Conservation (phyloP, 2,329 filamentous ascomycete species). For the Claviceps humidiphila region DNA sequence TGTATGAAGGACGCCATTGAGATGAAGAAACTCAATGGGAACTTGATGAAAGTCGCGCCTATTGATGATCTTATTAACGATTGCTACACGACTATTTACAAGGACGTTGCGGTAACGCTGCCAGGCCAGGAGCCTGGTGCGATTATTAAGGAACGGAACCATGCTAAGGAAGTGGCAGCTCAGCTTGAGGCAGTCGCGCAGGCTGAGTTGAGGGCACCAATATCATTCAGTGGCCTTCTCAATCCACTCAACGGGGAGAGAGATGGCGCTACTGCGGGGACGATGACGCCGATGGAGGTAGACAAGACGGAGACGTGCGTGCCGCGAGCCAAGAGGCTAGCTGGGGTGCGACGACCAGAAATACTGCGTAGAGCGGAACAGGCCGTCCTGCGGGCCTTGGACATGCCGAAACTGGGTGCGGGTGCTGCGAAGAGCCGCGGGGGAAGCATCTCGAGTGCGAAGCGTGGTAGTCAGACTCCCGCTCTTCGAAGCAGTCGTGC, state of each 20-base stretch:
- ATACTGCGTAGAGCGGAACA: constrained; percentile 50
- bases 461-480: constrained; percentile 28
- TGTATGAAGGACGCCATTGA: constrained; percentile 47
- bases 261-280: constrained; percentile 20
- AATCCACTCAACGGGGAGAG: constrained; percentile 26
- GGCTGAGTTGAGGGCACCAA: constrained; percentile 17
- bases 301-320: constrained; percentile 27
- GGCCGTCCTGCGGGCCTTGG: constrained; percentile 36
- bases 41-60: constrained; percentile 68
- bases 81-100: constrained; percentile 68
- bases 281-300: constrained; percentile 22
- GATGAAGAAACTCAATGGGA: constrained; percentile 63
- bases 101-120: constrained; percentile 48
- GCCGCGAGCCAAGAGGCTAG: constrained; percentile 23
- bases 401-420: constrained; percentile 30
- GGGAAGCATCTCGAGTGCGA: constrained; percentile 38
- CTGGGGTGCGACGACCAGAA: constrained; percentile 40
- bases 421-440: constrained; percentile 34
- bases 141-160: constrained; percentile 32
- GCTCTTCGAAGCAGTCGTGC: constrained; percentile 22
- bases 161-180: constrained; percentile 27
- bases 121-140: constrained; percentile 35
- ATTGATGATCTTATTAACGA: constrained; percentile 94
- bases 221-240: constrained; percentile 28
- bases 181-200: constrained; percentile 19